Evolutionary conservation across 768 basidiomycete genomes (phyloP).

Genomic region (Cantharellus cinnabarinus): DNA sequence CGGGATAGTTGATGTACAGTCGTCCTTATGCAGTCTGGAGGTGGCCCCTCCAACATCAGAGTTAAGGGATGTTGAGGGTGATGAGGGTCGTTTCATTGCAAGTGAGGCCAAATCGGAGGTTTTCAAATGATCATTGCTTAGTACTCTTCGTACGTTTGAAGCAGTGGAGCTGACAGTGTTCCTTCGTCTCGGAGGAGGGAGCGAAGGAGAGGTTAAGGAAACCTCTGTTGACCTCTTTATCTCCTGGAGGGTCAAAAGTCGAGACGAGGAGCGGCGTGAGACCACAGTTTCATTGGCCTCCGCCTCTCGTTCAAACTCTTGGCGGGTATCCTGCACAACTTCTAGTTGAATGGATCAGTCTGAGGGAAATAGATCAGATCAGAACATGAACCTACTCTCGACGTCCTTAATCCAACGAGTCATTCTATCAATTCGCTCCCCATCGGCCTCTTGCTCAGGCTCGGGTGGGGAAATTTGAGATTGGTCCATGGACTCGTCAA

Average conservation of each 20-base stretch:
- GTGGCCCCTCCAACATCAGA: no score
- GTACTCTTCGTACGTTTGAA: no score
- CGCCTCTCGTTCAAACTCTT: constrained; percentile 40
- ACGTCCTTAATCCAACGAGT: constrained; percentile 65
- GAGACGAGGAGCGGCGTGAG: neutral
- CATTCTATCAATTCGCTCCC: constrained; percentile 35
- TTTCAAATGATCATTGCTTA: no score
- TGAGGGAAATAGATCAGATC: neutral
- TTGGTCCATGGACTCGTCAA: constrained; percentile 28
- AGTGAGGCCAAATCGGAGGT: no score
- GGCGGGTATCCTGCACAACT: constrained; percentile 63
- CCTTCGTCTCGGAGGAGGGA: constrained; percentile 19
- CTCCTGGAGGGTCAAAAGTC: neutral
- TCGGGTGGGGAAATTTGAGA: constrained; percentile 16
- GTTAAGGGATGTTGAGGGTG: no score
- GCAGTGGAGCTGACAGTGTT: neutral
- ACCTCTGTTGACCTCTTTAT: constrained; percentile 18
- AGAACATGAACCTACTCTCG: constrained; percentile 37
- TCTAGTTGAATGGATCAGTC: constrained; percentile 21
- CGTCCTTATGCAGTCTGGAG: no score
- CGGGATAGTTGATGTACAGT: no score
- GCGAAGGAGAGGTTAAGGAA: constrained; percentile 43
- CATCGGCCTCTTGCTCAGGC: constrained; percentile 26
- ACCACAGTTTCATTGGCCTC: constrained; percentile 13
- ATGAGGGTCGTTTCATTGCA: no score